phyloP scores from a whole-genome alignment of 257 asterid species.

The Ophiorrhiza pumila region DNA sequence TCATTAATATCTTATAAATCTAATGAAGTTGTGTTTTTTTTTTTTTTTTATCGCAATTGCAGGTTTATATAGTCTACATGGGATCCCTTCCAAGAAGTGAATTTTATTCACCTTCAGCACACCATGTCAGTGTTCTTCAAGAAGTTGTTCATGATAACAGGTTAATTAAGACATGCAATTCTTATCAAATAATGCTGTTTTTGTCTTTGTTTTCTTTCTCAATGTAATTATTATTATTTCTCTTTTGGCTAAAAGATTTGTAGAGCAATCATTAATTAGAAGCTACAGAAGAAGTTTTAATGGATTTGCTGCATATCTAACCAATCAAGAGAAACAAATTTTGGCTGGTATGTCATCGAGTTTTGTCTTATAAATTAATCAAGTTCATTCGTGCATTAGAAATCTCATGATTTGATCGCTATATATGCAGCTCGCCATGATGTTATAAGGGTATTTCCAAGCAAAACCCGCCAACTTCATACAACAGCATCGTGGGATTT shows the following conservation, averaged over 20 bases:
- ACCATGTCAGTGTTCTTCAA: neutral
- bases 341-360: slow-evolving; percentile 38
- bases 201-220: neutral
- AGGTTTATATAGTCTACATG: slow-evolving; percentile 10
- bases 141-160: slow-evolving; percentile 3
- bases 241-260: slow-evolving; percentile 5
- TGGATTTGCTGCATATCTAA: slow-evolving; percentile 43
- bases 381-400: neutral
- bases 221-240: neutral
- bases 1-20: too few relatives aligned
- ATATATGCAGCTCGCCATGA: slow-evolving; percentile 19
- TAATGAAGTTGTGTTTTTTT: neutral
- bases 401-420: neutral
- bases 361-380: too few relatives aligned
- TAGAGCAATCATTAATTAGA: slow-evolving; percentile 22
- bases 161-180: too few relatives aligned
- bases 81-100: neutral
- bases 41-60: neutral
- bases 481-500: slow-evolving; percentile 53
- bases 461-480: slow-evolving; percentile 21
- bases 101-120: neutral
- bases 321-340: slow-evolving; percentile 31
- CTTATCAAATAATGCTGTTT: neutral
- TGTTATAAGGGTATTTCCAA: slow-evolving; percentile 30
- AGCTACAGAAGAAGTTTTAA: slow-evolving; percentile 46